These are phyloP conservation scores for Gillenia trifoliata DNA, from an alignment of 306 rosid species.

Conservation along the genomic window DNA sequence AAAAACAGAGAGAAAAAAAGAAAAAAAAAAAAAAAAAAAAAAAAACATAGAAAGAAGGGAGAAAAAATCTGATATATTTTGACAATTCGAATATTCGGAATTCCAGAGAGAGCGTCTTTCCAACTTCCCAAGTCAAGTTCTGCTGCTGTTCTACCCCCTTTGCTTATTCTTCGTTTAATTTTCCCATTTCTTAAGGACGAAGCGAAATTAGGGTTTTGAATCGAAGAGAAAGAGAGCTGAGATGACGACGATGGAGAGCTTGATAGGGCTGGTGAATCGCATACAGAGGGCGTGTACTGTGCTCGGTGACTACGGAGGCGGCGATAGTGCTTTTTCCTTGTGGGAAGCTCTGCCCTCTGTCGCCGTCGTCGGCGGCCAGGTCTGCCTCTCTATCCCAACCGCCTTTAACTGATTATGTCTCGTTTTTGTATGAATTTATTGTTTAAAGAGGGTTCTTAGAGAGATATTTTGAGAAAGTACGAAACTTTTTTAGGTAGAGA, in stretches of 20 bases:
- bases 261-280: conserved; percentile 87
- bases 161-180: too few relatives aligned
- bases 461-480: neutral
- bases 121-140: neutral
- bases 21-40: neutral
- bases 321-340: conserved; percentile 57
- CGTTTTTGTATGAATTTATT: neutral
- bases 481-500: neutral
- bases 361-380: conserved; percentile 99
- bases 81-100: neutral
- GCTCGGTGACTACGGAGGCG: conserved; percentile 91
- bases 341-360: conserved; percentile 98
- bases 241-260: conserved; percentile 93
- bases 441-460: neutral
- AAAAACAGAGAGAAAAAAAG: neutral
- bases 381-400: conserved; percentile 1
- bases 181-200: neutral
- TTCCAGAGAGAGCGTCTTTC: conserved; percentile 2
- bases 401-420: neutral
- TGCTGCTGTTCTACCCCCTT: neutral
- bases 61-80: neutral
- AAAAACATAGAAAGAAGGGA: neutral
- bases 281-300: conserved; percentile 90
- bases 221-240: neutral
- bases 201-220: conserved; percentile 30